Evolutionary conservation across 2,329 filamentous ascomycete genomes (phyloP), one percentile per base, ranked within the genome.

Genomic region (Fusarium beomiforme): DNA sequence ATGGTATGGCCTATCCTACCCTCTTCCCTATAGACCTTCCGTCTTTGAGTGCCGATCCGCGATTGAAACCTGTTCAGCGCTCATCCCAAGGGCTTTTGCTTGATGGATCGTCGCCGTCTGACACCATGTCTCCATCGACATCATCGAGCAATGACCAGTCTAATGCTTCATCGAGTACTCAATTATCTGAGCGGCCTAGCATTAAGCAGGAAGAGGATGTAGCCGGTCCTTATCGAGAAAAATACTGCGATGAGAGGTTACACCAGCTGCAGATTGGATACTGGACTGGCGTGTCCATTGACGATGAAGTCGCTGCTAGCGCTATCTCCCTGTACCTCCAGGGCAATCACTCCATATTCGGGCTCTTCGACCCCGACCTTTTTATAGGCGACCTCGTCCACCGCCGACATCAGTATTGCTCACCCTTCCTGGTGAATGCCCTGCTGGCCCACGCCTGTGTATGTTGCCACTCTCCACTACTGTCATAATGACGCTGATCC

Each of bases 341-440:
- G 47, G 78, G 77, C 9, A 79, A 81, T 12, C 78, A 82, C 49
- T 79, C 79, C 1, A 70, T 82, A 1, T 71, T 82, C 9, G 80
- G 79, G 5, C 59, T 79, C 3, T 82, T 82, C 44, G 75, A 81
- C 31, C 65, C 80, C 0, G n/a, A 74, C 31, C 71, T 80, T 3
- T 80, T 82, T 46, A 66, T 82, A 33, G 53, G 63, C 12, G 78
- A 81, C 57, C 68, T 82, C 5, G 62, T 81, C 12, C 44, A 66
- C 31, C 67, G 67, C 9, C 56, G 47, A 29, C 57, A 67, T 8
- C 64, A 67, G 1, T 77, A 77, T 42, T 82, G 80, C 34, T 82
- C 79, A 10, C 56, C 67, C 2, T 78, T 81, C 26, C 69, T 82
- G 1, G 77, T 81, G 7, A 75, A 77, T 49, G 70, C 79, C 10